A percentile compares a stretch with the other conserved stretches of the same genome.
These are phyloP conservation scores for Plasmodium chabaudi DNA, from an alignment of 169 alveolate genomes.

Conservation along the genomic window DNA sequence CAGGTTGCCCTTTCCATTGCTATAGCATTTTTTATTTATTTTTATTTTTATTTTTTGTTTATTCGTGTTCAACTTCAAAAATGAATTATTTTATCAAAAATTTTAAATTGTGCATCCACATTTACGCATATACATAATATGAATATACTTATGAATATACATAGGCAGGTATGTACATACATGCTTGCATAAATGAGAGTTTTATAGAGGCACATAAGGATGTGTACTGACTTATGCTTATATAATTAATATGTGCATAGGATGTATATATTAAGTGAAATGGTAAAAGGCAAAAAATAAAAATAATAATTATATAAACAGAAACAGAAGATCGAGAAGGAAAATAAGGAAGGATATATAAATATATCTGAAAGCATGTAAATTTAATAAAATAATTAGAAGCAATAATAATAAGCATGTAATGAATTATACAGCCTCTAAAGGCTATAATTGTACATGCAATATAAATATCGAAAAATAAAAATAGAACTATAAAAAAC, in stretches of 20 bases:
- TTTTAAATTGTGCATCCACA: not conserved
- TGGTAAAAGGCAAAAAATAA: constrained; percentile 12
- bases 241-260: not conserved
- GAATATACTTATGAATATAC: not conserved
- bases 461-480: not conserved
- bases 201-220: constrained; percentile 1
- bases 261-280: not conserved
- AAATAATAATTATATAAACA: constrained; percentile 10
- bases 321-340: not conserved
- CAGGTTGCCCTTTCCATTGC: not conserved
- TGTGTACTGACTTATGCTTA: constrained; percentile 16
- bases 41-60: not conserved
- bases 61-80: not conserved
- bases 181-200: not conserved
- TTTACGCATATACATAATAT: not conserved
- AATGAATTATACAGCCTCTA: not conserved
- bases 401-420: not conserved
- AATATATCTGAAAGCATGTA: not conserved
- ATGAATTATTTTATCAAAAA: not conserved
- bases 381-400: not conserved
- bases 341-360: not conserved
- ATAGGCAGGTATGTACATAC: not conserved
- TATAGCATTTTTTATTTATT: not conserved
- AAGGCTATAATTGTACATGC: not conserved
- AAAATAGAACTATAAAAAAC: not conserved